Evolutionary conservation across 768 basidiomycete genomes (phyloP).

Genomic region (Macrolepiota albuminosa): DNA sequence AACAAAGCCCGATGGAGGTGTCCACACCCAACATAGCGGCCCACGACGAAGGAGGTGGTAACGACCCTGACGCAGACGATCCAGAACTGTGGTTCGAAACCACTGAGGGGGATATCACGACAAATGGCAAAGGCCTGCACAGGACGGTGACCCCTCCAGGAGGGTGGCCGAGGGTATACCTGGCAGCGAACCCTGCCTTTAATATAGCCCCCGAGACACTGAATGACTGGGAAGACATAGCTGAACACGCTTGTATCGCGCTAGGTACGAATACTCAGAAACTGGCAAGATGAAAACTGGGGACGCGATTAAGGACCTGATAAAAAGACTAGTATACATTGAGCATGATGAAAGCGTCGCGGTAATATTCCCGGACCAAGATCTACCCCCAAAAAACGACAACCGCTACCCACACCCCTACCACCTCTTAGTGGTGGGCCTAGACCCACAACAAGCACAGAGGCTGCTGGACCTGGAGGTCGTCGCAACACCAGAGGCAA

Average conservation of each 20-base stretch:
- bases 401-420: neutral
- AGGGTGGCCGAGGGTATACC: neutral
- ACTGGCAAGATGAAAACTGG: neutral
- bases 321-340: neutral
- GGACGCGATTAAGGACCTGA: neutral
- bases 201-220: neutral
- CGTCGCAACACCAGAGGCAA: neutral
- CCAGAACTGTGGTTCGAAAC: neutral
- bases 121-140: neutral
- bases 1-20: no score
- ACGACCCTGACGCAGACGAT: neutral
- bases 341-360: neutral
- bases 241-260: neutral
- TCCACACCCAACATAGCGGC: no score
- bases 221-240: neutral
- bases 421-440: neutral
- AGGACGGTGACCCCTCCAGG: neutral
- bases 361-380: neutral
- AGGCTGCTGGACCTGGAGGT: neutral
- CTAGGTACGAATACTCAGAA: neutral
- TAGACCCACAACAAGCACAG: neutral
- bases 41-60: accelerated
- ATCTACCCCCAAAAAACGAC: neutral
- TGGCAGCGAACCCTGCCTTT: neutral
- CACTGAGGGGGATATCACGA: neutral